Evolutionary conservation across 352 stramenopile species (phyloP).

Genomic region (Pythium myriotylum): DNA sequence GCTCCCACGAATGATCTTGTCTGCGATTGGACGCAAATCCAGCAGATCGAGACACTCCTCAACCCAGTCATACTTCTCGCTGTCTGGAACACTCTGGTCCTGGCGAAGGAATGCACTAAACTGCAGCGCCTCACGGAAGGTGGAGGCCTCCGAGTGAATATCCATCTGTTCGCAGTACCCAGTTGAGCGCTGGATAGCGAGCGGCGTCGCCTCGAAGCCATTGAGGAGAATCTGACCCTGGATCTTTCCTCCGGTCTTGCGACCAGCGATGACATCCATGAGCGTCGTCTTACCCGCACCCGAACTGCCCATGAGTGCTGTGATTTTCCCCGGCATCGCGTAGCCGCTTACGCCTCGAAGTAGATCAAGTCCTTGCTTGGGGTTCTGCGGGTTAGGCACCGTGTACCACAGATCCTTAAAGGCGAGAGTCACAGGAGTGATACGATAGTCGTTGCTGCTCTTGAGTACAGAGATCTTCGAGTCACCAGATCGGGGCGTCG

Average conservation of each 20-base stretch:
- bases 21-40: background rate
- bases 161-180: constrained; percentile 5
- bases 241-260: constrained; percentile 49
- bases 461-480: constrained; percentile 9
- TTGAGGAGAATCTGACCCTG: constrained; percentile 44
- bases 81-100: constrained; percentile 8
- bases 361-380: constrained; percentile 54
- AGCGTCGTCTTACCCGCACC: constrained; percentile 42
- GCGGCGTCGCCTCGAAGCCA: constrained; percentile 16
- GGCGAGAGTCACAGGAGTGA: constrained; percentile 37
- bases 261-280: constrained; percentile 50
- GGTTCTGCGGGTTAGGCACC: constrained; percentile 37
- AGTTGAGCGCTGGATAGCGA: constrained; percentile 38
- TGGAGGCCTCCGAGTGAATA: background rate
- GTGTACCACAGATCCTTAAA: constrained; percentile 43
- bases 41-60: constrained; percentile 20
- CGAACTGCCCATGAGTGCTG: constrained; percentile 23
- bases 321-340: constrained; percentile 18
- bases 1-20: constrained; percentile 35
- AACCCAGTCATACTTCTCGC: constrained; percentile 21
- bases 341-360: constrained; percentile 41
- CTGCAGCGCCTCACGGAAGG: background rate
- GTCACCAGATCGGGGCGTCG: constrained; percentile 1
- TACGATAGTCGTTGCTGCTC: constrained; percentile 1
- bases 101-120: constrained; percentile 78